Conservation (phyloP, 176 grass and related monocot genomes). For the Microstegium vimineum region DNA sequence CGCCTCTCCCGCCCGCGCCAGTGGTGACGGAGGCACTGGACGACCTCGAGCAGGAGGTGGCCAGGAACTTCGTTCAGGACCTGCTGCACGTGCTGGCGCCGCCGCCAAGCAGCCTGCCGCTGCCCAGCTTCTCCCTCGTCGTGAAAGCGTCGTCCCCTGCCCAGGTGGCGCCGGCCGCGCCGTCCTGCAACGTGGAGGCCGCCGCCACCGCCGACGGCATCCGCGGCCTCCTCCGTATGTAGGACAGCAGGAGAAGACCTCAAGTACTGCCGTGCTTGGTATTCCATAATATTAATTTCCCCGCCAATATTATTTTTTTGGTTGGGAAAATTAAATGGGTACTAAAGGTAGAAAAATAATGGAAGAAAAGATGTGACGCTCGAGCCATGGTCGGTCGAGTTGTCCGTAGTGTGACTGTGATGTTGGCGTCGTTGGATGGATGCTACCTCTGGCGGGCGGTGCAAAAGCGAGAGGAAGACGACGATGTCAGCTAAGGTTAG, state of each 20-base stretch:
- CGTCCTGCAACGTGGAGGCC: constrained; percentile 41
- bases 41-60: constrained; percentile 54
- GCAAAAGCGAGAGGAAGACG: constrained; percentile 17
- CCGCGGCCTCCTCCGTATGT: constrained; percentile 45
- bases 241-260: not conserved
- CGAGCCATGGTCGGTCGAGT: constrained; percentile 52
- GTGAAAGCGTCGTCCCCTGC: not conserved
- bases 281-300: constrained; percentile 28
- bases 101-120: constrained; percentile 63
- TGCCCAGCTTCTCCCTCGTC: constrained; percentile 58
- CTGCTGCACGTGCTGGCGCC: constrained; percentile 54
- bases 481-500: constrained; percentile 35
- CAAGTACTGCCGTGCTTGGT: not conserved
- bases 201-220: constrained; percentile 14
- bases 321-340: constrained; percentile 26
- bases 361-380: constrained; percentile 39
- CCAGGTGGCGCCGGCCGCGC: not conserved
- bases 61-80: constrained; percentile 40
- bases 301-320: constrained; percentile 49
- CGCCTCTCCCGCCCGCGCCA: constrained; percentile 35
- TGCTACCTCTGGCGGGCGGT: constrained; percentile 24
- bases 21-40: constrained; percentile 39
- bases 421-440: constrained; percentile 33
- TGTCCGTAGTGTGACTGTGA: constrained; percentile 46
- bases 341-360: constrained; percentile 28